Base-by-base conservation (phyloP, 2,329 filamentous ascomycete species). In the Gyromitra esculenta region DNA sequence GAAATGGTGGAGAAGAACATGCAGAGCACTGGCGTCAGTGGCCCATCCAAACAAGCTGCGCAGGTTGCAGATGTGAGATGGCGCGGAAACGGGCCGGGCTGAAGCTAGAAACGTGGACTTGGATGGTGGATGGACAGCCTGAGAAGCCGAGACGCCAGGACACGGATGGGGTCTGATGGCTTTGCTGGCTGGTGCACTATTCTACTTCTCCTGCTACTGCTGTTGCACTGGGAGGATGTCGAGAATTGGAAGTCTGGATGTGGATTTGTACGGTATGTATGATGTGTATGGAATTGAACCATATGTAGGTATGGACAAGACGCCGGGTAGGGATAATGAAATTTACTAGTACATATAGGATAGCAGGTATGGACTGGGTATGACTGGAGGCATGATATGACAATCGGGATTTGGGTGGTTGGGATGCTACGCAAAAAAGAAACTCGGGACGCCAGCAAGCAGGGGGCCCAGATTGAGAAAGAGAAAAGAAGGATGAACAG, bases 21-120 rank as follows among this genome's bases (percentile, higher is more conserved):
- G 74, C 74, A 74, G 54, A 76, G 60, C 66, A 69, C 72, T 77
- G 70, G 75, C 75, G 75, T 77, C 64, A 77, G 75, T 70, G 70
- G 63, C 56, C 62, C 70, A 68, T 73, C 75, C 64, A 77, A 70
- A 74, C 63, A 74, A 74, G 75, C 70, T 77, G 75, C 64, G 57
- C 74, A 67, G 73, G 67, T 59, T 63, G 56, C 62, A 76, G 75
- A 75, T 77, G 75, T 77, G 57, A 75, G 75, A 77, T 77, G 75
- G 69, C 75, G 65, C 71, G 64, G 75, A 77, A 77, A 77, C 71
- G 75, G 75, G 70, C 72, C 72, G 72, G 72, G 72, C 72, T 72
- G 69, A 75, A 75, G 72, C 65, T 75, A 64, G 70, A 70, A 77
- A 77, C 71, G 70, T 77, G 74, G 62, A 76, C 63, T 73, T 39